Evolutionary conservation across 345 rosid species (phyloP).

Genomic region (Mallotus nudiflorus): DNA sequence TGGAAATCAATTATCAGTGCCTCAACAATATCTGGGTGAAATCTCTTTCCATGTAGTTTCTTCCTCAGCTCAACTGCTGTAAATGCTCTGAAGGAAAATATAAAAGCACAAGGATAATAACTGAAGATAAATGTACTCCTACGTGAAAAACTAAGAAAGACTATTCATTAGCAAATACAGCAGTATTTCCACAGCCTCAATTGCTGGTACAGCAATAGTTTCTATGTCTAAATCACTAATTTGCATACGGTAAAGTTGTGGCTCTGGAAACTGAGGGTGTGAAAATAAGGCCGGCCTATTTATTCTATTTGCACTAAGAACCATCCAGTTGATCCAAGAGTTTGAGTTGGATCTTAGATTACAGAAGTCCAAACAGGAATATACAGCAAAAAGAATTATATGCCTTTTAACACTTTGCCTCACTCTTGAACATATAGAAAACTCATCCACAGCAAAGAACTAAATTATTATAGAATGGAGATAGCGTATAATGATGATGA

Average conservation of each 20-base stretch:
- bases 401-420: neutral
- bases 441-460: neutral
- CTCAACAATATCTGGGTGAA: constrained; percentile 46
- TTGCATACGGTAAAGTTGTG: no score
- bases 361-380: neutral
- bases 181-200: no score
- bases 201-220: no score
- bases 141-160: neutral
- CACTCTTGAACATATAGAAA: neutral
- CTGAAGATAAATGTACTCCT: neutral
- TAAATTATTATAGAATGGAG: no score
- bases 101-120: neutral
- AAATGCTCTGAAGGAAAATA: constrained; percentile 50
- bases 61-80: constrained; percentile 69
- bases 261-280: no score
- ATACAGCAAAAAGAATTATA: neutral
- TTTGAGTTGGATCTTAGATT: neutral
- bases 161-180: no score
- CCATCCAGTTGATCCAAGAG: neutral
- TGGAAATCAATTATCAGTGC: constrained; percentile 52
- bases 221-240: no score
- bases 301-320: neutral
- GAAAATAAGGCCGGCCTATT: no score
- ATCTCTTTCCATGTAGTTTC: constrained; percentile 66
- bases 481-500: neutral